Evolutionary conservation across 306 rosid species (phyloP).

Genomic region (Cucurbita argyrosperma): DNA sequence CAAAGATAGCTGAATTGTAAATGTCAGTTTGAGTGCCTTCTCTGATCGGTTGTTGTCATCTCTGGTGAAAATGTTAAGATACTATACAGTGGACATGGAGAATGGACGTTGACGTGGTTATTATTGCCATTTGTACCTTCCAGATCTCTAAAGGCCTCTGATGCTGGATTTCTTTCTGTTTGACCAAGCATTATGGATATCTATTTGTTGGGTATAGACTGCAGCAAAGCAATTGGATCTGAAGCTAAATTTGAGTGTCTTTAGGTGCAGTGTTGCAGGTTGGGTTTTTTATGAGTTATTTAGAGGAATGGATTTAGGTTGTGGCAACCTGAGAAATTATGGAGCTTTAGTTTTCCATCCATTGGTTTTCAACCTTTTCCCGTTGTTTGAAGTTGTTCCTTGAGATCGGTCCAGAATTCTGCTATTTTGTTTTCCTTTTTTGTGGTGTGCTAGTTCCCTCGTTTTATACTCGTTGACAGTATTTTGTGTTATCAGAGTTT

Average conservation of each 20-base stretch:
- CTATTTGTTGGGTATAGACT: neutral
- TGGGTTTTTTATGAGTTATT: neutral
- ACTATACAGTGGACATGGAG: neutral
- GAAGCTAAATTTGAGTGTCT: neutral
- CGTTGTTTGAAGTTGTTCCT: neutral
- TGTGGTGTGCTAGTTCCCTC: neutral
- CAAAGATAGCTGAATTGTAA: neutral
- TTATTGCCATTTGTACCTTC: neutral
- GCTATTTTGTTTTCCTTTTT: neutral
- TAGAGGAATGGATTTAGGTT: slow-evolving; percentile 2
- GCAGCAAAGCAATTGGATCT: neutral
- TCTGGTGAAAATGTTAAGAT: neutral
- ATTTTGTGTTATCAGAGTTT: neutral
- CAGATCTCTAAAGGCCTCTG: neutral
- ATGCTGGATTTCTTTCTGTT: neutral
- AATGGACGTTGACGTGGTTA: neutral
- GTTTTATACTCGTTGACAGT: neutral
- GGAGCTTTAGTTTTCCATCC: neutral
- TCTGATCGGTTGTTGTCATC: neutral
- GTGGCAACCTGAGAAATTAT: neutral
- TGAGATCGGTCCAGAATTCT: neutral
- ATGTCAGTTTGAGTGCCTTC: neutral
- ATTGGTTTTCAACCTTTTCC: neutral
- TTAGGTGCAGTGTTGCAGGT: neutral
- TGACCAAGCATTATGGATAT: neutral